Base-by-base conservation (phyloP, 306 rosid genomes). In the Datisca glomerata region DNA sequence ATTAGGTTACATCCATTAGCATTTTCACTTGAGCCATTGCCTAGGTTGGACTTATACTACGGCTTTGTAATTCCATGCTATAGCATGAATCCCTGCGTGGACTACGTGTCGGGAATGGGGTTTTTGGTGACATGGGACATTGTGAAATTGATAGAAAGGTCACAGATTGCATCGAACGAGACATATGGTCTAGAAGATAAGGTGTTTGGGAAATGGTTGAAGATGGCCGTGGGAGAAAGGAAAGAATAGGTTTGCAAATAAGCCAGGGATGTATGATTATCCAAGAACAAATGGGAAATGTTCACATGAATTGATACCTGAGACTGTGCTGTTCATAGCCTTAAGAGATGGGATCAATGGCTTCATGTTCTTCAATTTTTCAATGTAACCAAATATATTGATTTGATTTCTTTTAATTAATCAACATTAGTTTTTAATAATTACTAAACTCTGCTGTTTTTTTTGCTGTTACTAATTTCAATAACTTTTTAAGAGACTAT, bases 111-210 rank as follows among this genome's bases (percentile, higher is more conserved):
- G 1, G 56, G 60, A n/a, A 67, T 60, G 68, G 42, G 68, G 8
- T 55, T 47, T 52, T 20, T 67, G 73, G 3, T 60, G 41, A 54
- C 60, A 8, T 60, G 68, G 68, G 73, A 67, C 45, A 25, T 60
- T 42, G 59, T 67, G 42, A 64, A 48, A 21, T 55, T 63, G 68
- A 67, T 67, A 11, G 43, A 43, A 9, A 32, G 10, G 6, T 67
- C 47, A 6, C 13, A 49, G 1, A 60, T 60, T 11, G 50, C 55
- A 1, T 33, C 7, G 14, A 29, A 11, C 10, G 18, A 43, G 2
- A 12, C 24, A 24, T 13, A 47, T 4, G 68, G 68, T 3, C 68
- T 59, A 2, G 68, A 67, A 53, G 63, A 60, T 49, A 60, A 51
- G 53, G 2, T 49, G 49, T 48, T 60, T 2, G 59, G 68, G 10